phyloP scores from a whole-genome alignment of 129 eudicot species.

The Rutidosis leptorrhynchoides region DNA sequence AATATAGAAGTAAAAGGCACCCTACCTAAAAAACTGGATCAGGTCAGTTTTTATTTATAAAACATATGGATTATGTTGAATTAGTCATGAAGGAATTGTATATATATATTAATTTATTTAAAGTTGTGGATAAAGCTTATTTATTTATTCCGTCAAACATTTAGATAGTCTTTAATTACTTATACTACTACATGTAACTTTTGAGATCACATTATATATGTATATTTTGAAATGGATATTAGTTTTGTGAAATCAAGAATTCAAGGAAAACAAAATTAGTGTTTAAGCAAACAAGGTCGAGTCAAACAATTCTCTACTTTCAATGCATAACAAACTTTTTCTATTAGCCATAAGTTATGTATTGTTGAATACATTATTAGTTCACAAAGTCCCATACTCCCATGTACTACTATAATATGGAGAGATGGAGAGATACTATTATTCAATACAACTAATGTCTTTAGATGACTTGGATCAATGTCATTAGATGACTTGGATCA shows the following conservation, averaged over 20 bases:
- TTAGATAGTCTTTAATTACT: too few relatives aligned
- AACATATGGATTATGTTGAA: too few relatives aligned
- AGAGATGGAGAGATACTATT: too few relatives aligned
- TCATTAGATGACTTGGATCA: too few relatives aligned
- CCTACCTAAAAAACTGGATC: neutral
- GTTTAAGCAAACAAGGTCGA: slow-evolving; percentile 9
- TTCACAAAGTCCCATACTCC: too few relatives aligned
- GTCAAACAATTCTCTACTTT: neutral
- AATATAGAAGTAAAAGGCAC: neutral
- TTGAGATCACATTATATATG: neutral
- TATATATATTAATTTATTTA: too few relatives aligned
- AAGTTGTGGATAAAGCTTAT: too few relatives aligned
- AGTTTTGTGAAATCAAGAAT: slow-evolving; percentile 2
- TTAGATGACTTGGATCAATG: too few relatives aligned
- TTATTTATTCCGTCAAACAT: too few relatives aligned
- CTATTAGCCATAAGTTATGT: neutral
- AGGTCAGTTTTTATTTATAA: neutral
- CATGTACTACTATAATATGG: too few relatives aligned
- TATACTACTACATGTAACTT: neutral
- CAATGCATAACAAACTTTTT: neutral
- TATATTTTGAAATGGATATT: neutral
- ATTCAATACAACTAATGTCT: too few relatives aligned
- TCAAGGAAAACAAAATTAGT: slow-evolving; percentile 6
- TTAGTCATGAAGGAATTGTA: too few relatives aligned
- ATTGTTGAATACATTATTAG: neutral